These are phyloP conservation scores for Primulina eburnea DNA, from an alignment of 257 asterid species.

Conservation along the genomic window DNA sequence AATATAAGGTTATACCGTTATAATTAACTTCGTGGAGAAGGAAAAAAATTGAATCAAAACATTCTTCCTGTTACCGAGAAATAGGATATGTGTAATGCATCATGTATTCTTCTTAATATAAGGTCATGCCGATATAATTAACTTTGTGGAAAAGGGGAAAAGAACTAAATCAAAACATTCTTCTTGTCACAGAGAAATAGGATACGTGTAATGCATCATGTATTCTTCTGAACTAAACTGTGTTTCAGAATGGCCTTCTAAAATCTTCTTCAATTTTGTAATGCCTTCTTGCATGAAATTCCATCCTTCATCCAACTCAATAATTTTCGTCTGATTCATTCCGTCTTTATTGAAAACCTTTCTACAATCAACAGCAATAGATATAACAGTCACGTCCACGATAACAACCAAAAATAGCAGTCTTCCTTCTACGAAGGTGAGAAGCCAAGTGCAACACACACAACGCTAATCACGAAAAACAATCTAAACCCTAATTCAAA, in stretches of 20 bases:
- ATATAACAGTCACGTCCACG: background rate
- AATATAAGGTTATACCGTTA: background rate
- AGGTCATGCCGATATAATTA: too few species aligned
- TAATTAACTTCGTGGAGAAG: background rate
- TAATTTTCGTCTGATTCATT: background rate
- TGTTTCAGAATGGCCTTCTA: conserved; percentile 34
- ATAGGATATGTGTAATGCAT: too few species aligned
- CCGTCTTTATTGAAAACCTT: background rate
- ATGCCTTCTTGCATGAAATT: conserved; percentile 39
- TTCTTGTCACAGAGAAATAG: background rate
- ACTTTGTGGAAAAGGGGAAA: too few species aligned
- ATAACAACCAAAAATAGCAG: background rate
- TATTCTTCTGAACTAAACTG: conserved; percentile 44
- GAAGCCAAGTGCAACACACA: background rate
- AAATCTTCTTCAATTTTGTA: conserved; percentile 40
- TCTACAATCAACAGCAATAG: background rate
- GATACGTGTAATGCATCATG: conserved; percentile 49
- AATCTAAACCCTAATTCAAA: background rate
- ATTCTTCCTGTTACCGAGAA: too few species aligned
- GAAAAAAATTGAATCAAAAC: background rate
- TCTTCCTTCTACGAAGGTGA: background rate
- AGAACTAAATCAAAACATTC: background rate
- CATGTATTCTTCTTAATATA: too few species aligned
- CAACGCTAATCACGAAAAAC: background rate
- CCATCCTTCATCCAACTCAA: conserved; percentile 52